phyloP scores from a whole-genome alignment of 495 filamentous ascomycete genomes.

The Neurospora tetrasperma region DNA sequence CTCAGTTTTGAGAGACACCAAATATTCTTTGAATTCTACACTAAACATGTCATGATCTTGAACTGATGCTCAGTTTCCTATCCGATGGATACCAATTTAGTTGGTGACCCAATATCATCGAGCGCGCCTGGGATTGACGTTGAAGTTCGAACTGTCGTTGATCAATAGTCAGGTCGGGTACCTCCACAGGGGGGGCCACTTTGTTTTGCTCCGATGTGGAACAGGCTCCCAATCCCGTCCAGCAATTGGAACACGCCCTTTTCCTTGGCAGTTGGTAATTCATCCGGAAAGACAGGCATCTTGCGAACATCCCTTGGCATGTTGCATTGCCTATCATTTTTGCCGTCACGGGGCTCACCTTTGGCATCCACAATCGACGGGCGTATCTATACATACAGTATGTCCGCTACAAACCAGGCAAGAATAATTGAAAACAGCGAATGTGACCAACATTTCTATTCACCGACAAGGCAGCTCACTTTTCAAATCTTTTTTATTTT shows the following conservation, averaged over 20 bases:
- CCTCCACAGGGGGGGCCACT: neutral
- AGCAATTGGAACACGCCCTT: neutral
- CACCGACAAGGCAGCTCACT: neutral
- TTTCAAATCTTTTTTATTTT: neutral
- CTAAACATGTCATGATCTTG: neutral
- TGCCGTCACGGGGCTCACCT: slow-evolving; percentile 3
- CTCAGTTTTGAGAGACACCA: neutral
- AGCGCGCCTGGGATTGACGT: neutral
- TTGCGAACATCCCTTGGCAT: neutral
- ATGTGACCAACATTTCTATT: neutral
- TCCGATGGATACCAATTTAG: neutral
- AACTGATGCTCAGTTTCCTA: neutral
- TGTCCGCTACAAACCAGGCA: neutral
- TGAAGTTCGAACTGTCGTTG: neutral
- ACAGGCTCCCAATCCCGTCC: neutral
- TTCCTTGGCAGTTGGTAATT: neutral
- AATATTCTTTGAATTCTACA: neutral
- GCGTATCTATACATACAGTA: neutral
- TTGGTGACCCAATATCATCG: neutral
- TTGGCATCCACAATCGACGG: slow-evolving; percentile 8
- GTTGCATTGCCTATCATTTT: neutral
- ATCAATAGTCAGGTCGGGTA: neutral
- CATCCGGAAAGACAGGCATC: neutral
- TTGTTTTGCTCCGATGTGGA: neutral
- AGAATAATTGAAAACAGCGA: neutral